Evolutionary conservation across 805 yeast species (phyloP), one percentile per base, ranked within the genome.

Genomic region (Teunomyces barrocoloradensis): DNA sequence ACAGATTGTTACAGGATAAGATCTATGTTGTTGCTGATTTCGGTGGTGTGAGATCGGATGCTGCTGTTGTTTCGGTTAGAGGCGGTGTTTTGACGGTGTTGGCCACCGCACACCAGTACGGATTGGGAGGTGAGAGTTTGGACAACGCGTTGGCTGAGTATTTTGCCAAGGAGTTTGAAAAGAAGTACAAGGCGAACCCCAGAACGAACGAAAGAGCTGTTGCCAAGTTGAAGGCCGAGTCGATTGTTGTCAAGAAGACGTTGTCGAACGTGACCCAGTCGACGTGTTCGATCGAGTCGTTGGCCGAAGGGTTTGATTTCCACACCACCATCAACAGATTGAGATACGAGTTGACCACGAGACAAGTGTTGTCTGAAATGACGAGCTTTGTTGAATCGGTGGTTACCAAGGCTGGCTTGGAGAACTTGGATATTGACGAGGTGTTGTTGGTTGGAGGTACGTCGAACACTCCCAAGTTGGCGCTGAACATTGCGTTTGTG

Each of bases 31-130:
- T 94, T 57, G 95, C 96, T 46, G 99, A 94, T 70, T 88, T 94
- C 61, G 99, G 99, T 67, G 97, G 96, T 64, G 79, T 90, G 58
- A 81, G 98, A 72, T 85, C 96, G 36, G 98, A 94, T 65, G 97
- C 91, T 52, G 96, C 98, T 50, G 91, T 94, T 44, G 75, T 94
- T 59, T 84, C 97, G 35, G 87, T 85, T 45, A 84, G 97, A 75
- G 96, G 96, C 54, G 99, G 99, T 61, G 81, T 94, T 56, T 78
- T 88, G 72, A 92, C 99, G 47, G 76, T 89, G 41, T 77, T 94
- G 58, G 85, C 96, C 50, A 89, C 97, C 55, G 81, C 82, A 49
- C 96, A 90, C 63, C 87, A 88, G 66, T 75, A 75, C 58, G 82
- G 80, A 46, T 79, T 94, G 51, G 98, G 98, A 63, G 99, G 99